Conservation (phyloP, 192 early-diverging fungal species). For the Coemansia sp. region DNA sequence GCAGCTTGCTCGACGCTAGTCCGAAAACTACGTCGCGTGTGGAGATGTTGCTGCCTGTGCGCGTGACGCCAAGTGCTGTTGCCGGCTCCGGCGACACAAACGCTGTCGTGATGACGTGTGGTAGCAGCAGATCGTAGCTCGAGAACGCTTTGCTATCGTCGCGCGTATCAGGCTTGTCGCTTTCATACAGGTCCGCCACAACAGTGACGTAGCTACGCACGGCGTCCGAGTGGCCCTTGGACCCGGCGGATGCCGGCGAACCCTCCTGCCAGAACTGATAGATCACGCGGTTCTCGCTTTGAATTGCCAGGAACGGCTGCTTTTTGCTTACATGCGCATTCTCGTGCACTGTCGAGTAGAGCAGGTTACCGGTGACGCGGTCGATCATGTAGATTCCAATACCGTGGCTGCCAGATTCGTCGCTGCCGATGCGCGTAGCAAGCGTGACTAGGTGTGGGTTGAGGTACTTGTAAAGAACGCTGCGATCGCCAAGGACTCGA, state of each 20-base stretch:
- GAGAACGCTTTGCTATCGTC: slow-evolving; percentile 73
- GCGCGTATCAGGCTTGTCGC: slow-evolving; percentile 63
- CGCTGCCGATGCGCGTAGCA: slow-evolving; percentile 53
- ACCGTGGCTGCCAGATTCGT: slow-evolving; percentile 7
- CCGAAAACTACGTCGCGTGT: slow-evolving; percentile 76
- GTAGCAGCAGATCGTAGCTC: slow-evolving; percentile 66
- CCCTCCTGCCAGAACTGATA: slow-evolving; percentile 89
- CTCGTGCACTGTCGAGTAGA: slow-evolving; percentile 67
- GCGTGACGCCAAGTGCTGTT: slow-evolving; percentile 78
- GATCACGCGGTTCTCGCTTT: slow-evolving; percentile 86
- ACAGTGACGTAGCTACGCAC: slow-evolving; percentile 76
- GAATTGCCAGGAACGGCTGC: slow-evolving; percentile 64
- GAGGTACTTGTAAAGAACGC: slow-evolving; percentile 98
- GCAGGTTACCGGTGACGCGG: slow-evolving; percentile 79
- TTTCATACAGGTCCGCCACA: slow-evolving; percentile 87
- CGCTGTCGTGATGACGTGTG: slow-evolving; percentile 69
- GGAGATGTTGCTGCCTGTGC: slow-evolving; percentile 82
- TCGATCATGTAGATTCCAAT: slow-evolving; percentile 83
- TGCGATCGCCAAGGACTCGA: slow-evolving; percentile 89
- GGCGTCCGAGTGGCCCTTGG: slow-evolving; percentile 11
- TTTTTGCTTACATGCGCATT: slow-evolving; percentile 42
- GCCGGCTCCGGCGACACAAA: slow-evolving; percentile 76
- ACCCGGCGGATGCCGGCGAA: slow-evolving; percentile 18
- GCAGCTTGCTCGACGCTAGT: slow-evolving; percentile 39
- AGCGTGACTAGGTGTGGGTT: slow-evolving; percentile 88